Evolutionary conservation across 257 asterid species (phyloP), one percentile per base, ranked within the genome.

Genomic region (Lithospermum erythrorhizon): DNA sequence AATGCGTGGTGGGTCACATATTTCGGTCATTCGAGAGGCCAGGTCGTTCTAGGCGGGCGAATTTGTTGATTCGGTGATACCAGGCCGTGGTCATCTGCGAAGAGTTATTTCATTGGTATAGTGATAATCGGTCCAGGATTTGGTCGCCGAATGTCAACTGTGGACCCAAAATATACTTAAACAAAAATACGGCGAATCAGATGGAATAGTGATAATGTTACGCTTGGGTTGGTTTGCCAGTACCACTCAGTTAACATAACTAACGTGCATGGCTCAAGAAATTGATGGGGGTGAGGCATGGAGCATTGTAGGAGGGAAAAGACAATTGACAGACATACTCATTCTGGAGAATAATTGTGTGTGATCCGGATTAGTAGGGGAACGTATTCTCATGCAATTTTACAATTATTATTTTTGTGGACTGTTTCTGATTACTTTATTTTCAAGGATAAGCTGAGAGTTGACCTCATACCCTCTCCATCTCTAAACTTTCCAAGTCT

Each of bases 321-420:
- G 71, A 71, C 76, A 71, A 53, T 41, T 41, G 49, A 41, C 49
- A 41, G 49, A 71, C 64, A 72, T 72, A 53, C 76, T 72, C 61
- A 62, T 71, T 66, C 72, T 66, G 49, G 49, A 60, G 68, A 63
- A 66, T 61, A 66, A 66, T 72, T 72, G 58, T 45, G 37, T 41
- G 49, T 67, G 76, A 72, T 72, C 76, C 76, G 76, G 62, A 57
- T 66, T 72, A 61, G 51, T 57, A 72, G 76, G 68, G 65, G 47
- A 47, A 49, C 68, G 72, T 56, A 47, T 65, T 71, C 72, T 57
- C 76, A 65, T 71, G 76, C 71, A 66, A 49, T 61, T 62, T 9
- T 21, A 58, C 35, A 61, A 57, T 37, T 57, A 27, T 20, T 47
- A 20, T 66, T 53, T 41, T 53, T 51, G 67, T 61, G 76, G 76